Conservation (phyloP, 805 yeast genomes). For the Pichia ethanolica region DNA sequence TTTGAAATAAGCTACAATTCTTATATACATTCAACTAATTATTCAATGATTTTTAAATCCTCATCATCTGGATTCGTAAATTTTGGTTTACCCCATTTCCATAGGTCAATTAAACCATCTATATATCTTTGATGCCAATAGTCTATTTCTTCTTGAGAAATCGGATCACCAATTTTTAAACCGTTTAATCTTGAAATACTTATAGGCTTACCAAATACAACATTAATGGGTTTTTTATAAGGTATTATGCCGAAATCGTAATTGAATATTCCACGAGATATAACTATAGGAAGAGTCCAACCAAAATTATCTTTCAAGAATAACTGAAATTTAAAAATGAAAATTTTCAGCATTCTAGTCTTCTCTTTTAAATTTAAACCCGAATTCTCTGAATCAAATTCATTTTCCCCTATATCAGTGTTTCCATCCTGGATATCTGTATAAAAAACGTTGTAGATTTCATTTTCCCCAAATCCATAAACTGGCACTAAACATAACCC, state of each 20-base stretch:
- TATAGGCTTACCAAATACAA: conserved; percentile 65
- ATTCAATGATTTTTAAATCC: conserved; percentile 39
- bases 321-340: conserved; percentile 46
- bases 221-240: conserved; percentile 67
- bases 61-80: conserved; percentile 41
- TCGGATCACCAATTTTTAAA: conserved; percentile 18
- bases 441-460: conserved; percentile 37
- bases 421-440: conserved; percentile 18
- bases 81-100: conserved; percentile 52
- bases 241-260: conserved; percentile 91
- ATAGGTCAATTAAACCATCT: conserved; percentile 53
- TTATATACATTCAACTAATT: neutral
- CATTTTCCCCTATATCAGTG: conserved; percentile 22
- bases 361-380: neutral
- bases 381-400: conserved; percentile 1
- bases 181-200: conserved; percentile 27
- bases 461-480: conserved; percentile 86
- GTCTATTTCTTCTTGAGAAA: conserved; percentile 44
- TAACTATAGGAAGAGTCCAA: conserved; percentile 84
- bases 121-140: conserved; percentile 71
- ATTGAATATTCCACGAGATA: conserved; percentile 88
- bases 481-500: conserved; percentile 62
- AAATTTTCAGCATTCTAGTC: neutral
- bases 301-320: conserved; percentile 67
- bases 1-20: neutral